These are phyloP conservation scores for Paspalum notatum DNA, from an alignment of 176 grass and related monocot species.

Conservation along the genomic window DNA sequence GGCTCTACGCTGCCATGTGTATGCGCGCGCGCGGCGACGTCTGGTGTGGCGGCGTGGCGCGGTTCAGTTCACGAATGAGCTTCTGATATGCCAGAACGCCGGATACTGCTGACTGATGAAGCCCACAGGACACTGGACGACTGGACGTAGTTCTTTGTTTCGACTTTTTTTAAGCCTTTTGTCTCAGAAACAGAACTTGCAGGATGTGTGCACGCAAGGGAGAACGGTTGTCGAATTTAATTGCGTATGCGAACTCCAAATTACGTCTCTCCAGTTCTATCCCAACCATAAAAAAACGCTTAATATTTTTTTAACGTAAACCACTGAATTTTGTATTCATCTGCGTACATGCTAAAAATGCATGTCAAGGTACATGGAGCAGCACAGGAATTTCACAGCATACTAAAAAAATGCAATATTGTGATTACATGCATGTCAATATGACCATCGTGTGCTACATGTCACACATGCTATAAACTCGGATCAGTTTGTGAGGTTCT, in stretches of 20 bases:
- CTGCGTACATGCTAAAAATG: too few relatives aligned
- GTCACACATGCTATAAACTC: too few relatives aligned
- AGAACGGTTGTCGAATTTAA: not conserved
- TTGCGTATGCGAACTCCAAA: not conserved
- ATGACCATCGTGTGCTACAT: not conserved
- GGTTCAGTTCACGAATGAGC: not conserved
- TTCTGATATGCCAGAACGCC: too few relatives aligned
- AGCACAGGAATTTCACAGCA: too few relatives aligned
- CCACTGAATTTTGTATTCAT: too few relatives aligned
- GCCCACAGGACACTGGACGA: constrained; percentile 2
- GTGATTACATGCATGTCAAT: not conserved
- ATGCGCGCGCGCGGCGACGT: not conserved
- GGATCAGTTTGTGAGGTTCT: too few relatives aligned
- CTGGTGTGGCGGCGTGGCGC: not conserved
- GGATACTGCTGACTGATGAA: not conserved
- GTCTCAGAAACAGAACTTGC: too few relatives aligned
- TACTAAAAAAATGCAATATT: too few relatives aligned
- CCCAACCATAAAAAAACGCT: not conserved
- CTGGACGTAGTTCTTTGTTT: constrained; percentile 1
- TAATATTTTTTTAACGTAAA: not conserved
- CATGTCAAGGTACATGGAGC: too few relatives aligned
- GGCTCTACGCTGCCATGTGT: constrained; percentile 3
- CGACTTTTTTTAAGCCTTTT: not conserved
- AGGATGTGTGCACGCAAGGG: too few relatives aligned
- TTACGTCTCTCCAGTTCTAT: not conserved